phyloP scores from a whole-genome alignment of 495 filamentous ascomycete species.

The Halenospora varia region DNA sequence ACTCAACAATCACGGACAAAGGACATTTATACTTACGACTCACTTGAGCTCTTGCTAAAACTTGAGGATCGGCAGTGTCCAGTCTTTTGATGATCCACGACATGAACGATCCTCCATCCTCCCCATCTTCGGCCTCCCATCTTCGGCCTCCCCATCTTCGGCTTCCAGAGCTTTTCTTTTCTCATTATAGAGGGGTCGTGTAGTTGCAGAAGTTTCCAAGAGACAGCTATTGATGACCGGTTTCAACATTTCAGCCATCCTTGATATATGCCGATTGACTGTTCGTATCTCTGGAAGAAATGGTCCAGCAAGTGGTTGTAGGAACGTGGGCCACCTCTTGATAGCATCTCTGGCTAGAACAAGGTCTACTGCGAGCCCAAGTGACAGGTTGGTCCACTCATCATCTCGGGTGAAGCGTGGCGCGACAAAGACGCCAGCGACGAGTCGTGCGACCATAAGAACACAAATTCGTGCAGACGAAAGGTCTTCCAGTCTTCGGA shows the following conservation, averaged over 20 bases:
- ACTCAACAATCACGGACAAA: not conserved
- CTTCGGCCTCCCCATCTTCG: not conserved
- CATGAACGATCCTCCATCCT: constrained; percentile 9
- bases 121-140: not conserved
- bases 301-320: constrained; percentile 28
- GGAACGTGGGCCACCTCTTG: constrained; percentile 22
- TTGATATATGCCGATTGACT: not conserved
- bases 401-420: constrained; percentile 45
- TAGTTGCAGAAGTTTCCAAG: no score
- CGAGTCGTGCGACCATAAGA: no score
- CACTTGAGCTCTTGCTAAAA: constrained; percentile 10
- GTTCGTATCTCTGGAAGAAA: constrained; percentile 26
- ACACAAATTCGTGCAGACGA: no score
- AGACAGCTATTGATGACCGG: no score
- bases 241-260: constrained; percentile 5
- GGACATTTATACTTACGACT: constrained; percentile 10
- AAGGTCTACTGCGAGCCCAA: constrained; percentile 53
- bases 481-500: no score
- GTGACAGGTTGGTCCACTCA: constrained; percentile 52
- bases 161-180: not conserved
- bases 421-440: constrained; percentile 58
- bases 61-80: not conserved
- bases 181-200: no score
- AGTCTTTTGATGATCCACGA: constrained; percentile 9
- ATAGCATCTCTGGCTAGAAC: constrained; percentile 29